Conservation (phyloP, 208 protist genomes). For the Acanthamoeba culbertsoni region DNA sequence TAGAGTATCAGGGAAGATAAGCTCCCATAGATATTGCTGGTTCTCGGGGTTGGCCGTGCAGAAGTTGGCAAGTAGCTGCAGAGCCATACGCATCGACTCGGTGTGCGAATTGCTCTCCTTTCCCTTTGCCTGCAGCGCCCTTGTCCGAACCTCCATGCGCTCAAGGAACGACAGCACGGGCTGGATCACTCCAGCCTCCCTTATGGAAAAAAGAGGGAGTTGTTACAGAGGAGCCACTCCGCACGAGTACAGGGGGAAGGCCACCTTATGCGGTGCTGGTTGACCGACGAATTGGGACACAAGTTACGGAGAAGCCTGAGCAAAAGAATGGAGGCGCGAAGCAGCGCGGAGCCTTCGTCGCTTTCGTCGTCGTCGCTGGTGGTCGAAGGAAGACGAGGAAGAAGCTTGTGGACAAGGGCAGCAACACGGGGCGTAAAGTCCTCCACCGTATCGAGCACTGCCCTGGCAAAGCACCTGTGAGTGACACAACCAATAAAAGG, state of each 20-base stretch:
- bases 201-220: too few species aligned
- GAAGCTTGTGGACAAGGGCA: not conserved
- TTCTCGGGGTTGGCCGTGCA: not conserved
- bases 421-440: not conserved
- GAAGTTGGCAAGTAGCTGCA: slow-evolving; percentile 15
- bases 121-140: not conserved
- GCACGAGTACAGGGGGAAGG: too few species aligned
- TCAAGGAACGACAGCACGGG: not conserved
- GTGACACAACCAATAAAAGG: not conserved
- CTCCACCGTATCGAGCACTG: not conserved
- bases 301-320: not conserved
- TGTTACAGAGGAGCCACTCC: too few species aligned
- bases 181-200: not conserved
- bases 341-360: not conserved
- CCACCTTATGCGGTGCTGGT: not conserved
- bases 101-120: not conserved
- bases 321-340: not conserved
- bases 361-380: not conserved
- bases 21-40: not conserved
- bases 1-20: not conserved
- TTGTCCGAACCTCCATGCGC: not conserved
- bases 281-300: not conserved
- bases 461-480: not conserved
- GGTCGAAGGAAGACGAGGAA: not conserved
- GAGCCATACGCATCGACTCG: not conserved